Percentiles rank a stretch among this genome's conserved stretches.
These are phyloP conservation scores for Globisporangium irregulare DNA, from an alignment of 352 stramenopile species.

Conservation along the genomic window DNA sequence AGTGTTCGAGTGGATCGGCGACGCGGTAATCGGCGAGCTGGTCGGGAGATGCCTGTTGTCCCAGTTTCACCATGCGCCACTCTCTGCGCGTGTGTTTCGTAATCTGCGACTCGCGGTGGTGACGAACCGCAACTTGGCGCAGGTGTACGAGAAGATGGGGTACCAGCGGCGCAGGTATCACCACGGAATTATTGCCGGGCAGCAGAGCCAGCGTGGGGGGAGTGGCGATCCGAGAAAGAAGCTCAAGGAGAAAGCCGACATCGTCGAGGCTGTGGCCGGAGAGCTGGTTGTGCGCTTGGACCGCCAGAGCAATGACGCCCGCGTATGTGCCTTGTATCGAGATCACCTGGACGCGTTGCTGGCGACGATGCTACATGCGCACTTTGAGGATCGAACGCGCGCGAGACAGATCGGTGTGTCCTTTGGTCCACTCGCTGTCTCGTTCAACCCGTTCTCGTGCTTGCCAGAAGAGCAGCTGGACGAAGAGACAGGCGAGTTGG, in stretches of 20 bases:
- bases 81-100: constrained; percentile 66
- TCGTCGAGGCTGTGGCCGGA: constrained; percentile 64
- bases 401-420: constrained; percentile 23
- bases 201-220: not conserved
- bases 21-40: constrained; percentile 72
- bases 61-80: constrained; percentile 51
- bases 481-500: constrained; percentile 48
- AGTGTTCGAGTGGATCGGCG: constrained; percentile 76
- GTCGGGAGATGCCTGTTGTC: constrained; percentile 60
- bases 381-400: constrained; percentile 48
- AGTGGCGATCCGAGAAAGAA: constrained; percentile 21
- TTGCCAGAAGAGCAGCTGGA: constrained; percentile 59
- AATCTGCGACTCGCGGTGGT: constrained; percentile 59
- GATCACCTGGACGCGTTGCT: constrained; percentile 53
- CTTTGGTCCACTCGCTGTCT: constrained; percentile 37
- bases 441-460: constrained; percentile 64
- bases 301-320: constrained; percentile 23
- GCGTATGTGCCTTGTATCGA: constrained; percentile 26
- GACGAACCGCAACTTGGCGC: constrained; percentile 69
- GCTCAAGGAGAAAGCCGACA: constrained; percentile 60
- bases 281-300: constrained; percentile 59
- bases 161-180: constrained; percentile 32
- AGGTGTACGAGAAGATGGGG: constrained; percentile 62
- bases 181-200: not conserved
- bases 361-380: constrained; percentile 47